A percentile compares a stretch with the other conserved stretches of the same genome.
phyloP scores from a whole-genome alignment of 2,329 filamentous ascomycete species.

The Fusarium nygamai region DNA sequence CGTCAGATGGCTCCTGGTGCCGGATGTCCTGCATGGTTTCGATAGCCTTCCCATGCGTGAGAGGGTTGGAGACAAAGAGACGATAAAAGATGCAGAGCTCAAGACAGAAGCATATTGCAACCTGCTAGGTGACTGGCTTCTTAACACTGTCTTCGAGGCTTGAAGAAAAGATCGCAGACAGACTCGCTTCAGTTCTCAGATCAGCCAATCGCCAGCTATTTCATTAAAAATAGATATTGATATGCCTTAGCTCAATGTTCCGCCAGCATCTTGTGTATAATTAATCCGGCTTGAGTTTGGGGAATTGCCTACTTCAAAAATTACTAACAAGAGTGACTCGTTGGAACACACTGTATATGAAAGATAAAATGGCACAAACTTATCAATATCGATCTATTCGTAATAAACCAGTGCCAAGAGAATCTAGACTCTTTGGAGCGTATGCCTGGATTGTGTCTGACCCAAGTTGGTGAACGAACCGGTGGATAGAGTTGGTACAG shows the following conservation, averaged over 20 bases:
- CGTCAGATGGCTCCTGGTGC: neutral
- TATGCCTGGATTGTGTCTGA: neutral
- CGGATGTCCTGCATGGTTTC: neutral
- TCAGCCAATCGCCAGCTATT: neutral
- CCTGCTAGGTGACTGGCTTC: neutral
- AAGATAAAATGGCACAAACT: neutral
- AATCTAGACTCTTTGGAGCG: neutral
- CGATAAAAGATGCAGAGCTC: neutral
- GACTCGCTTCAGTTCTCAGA: neutral
- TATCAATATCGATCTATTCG: neutral
- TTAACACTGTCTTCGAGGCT: neutral
- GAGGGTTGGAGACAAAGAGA: neutral
- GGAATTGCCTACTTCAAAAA: neutral
- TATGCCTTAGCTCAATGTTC: too few relatives aligned
- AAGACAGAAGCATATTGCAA: neutral
- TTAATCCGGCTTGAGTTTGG: too few relatives aligned
- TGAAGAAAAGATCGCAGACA: neutral
- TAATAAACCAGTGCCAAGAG: neutral
- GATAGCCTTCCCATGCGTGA: neutral
- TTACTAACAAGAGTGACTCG: neutral
- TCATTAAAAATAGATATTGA: neutral
- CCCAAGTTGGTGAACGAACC: neutral
- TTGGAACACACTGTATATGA: rapidly evolving
- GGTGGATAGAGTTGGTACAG: neutral
- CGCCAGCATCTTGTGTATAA: rapidly evolving